A percentile compares a stretch with the other conserved stretches of the same genome.
phyloP scores from a whole-genome alignment of 371 early-diverging fungal genomes.

The Dipsacomyces acuminosporus region DNA sequence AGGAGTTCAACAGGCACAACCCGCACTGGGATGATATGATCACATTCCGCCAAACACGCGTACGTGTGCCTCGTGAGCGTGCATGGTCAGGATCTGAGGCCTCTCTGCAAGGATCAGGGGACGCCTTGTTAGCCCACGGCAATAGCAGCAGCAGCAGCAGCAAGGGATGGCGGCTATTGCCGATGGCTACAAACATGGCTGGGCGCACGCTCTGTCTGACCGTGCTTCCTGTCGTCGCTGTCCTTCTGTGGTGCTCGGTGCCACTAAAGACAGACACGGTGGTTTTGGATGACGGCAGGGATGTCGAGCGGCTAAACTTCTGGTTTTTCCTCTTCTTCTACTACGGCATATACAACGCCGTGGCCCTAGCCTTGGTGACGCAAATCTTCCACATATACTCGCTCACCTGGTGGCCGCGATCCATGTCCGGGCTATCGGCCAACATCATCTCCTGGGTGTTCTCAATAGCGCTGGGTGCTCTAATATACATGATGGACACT shows the following conservation, averaged over 20 bases:
- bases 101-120: background rate
- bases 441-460: conserved; percentile 62
- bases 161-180: conserved; percentile 14
- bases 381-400: conserved; percentile 71
- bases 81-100: conserved; percentile 47
- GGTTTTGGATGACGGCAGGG: background rate
- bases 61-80: conserved; percentile 37
- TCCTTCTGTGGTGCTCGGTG: conserved; percentile 47
- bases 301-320: conserved; percentile 55
- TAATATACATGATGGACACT: conserved; percentile 51
- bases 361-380: conserved; percentile 63
- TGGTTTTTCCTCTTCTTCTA: conserved; percentile 72
- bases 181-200: conserved; percentile 15
- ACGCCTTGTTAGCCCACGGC: background rate
- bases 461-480: conserved; percentile 54
- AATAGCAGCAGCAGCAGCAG: background rate
- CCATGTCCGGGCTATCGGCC: conserved; percentile 56
- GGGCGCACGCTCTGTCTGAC: conserved; percentile 29
- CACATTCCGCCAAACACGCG: conserved; percentile 46
- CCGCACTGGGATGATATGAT: conserved; percentile 53
- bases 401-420: conserved; percentile 71
- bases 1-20: conserved; percentile 33
- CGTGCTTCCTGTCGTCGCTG: conserved; percentile 22
- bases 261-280: conserved; percentile 33
- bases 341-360: conserved; percentile 68